Evolutionary conservation across 2,329 filamentous ascomycete species (phyloP).

Genomic region (Beauveria asiatica): DNA sequence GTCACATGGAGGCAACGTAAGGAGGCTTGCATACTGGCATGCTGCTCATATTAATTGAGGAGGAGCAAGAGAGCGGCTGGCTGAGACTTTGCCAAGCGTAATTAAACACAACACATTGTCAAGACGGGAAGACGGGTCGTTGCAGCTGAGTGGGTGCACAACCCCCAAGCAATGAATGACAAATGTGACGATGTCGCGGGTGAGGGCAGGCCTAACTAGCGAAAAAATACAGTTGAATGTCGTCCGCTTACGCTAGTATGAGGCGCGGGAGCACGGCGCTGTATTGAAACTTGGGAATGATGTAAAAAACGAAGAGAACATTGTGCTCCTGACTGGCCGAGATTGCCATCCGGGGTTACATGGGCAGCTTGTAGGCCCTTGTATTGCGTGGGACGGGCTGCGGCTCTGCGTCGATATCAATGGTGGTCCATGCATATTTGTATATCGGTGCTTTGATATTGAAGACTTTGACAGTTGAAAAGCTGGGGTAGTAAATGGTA

Average conservation of each 20-base stretch:
- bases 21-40: neutral
- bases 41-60: neutral
- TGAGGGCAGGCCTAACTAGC: neutral
- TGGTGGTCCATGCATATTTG: too few relatives aligned
- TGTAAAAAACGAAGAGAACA: too few relatives aligned
- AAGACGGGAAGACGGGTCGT: too few relatives aligned
- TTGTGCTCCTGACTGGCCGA: neutral
- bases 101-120: neutral
- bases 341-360: slow-evolving; percentile 2
- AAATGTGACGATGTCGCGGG: neutral
- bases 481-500: too few relatives aligned
- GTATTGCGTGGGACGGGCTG: neutral
- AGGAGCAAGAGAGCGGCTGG: neutral
- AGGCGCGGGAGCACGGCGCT: neutral
- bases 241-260: too few relatives aligned
- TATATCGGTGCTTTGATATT: too few relatives aligned
- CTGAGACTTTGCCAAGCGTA: neutral
- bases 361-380: neutral
- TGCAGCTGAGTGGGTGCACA: too few relatives aligned
- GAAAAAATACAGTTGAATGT: too few relatives aligned
- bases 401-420: neutral
- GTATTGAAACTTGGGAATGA: neutral
- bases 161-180: too few relatives aligned
- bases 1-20: neutral
- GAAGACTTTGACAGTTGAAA: too few relatives aligned